phyloP scores from a whole-genome alignment of 2,329 filamentous ascomycete species.

The Curvularia lunata region DNA sequence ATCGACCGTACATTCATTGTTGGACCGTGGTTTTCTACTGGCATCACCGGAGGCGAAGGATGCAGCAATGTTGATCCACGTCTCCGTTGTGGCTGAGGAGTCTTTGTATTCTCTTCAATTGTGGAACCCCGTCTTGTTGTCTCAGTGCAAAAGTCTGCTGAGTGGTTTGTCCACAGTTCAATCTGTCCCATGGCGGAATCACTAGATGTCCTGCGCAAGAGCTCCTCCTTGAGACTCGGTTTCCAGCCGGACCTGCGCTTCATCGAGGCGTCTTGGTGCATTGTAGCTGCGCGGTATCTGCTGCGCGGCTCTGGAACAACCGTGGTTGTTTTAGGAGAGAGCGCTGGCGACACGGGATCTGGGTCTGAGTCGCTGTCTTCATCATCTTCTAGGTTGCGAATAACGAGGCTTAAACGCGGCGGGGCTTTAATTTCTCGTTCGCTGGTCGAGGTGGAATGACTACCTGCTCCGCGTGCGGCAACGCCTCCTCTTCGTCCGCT shows the following conservation, averaged over 20 bases:
- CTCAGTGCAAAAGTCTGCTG: not conserved
- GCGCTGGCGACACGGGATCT: slow-evolving; percentile 7
- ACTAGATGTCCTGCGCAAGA: slow-evolving; percentile 15
- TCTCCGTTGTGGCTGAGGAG: not conserved
- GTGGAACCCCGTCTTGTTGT: not conserved
- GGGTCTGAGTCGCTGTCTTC: slow-evolving; percentile 20
- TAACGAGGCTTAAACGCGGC: slow-evolving; percentile 26
- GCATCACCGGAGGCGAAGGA: slow-evolving; percentile 11
- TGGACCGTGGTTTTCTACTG: not conserved
- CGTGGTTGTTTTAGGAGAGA: slow-evolving; percentile 27
- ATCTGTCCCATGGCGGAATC: slow-evolving; percentile 19
- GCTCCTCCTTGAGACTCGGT: slow-evolving; percentile 35
- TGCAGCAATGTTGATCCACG: slow-evolving; percentile 15
- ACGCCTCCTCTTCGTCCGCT: slow-evolving; percentile 32
- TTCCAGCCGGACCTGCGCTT: slow-evolving; percentile 31
- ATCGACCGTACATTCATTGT: not conserved
- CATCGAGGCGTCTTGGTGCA: slow-evolving; percentile 17
- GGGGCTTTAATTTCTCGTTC: slow-evolving; percentile 20
- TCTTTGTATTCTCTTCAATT: not conserved
- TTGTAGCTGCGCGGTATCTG: slow-evolving; percentile 11
- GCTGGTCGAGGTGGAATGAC: slow-evolving; percentile 8
- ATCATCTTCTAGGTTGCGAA: slow-evolving; percentile 24
- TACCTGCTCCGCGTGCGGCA: slow-evolving; percentile 34
- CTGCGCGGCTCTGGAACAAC: slow-evolving; percentile 7
- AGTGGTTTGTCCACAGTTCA: not conserved